These are phyloP conservation scores for Penicillium polonicum DNA, from an alignment of 2,329 filamentous ascomycete species.

Conservation along the genomic window DNA sequence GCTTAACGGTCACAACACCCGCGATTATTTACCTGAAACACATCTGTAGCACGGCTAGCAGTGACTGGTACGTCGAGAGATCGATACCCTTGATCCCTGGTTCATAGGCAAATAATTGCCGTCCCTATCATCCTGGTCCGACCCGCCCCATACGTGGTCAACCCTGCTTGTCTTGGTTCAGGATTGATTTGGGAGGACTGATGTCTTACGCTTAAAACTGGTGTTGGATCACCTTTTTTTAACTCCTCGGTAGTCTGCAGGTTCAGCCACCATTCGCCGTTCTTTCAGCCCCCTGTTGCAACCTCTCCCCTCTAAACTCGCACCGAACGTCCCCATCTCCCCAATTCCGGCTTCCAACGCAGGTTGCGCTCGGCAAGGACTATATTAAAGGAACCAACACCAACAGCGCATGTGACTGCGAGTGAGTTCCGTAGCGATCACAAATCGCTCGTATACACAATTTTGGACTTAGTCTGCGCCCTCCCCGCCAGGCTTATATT, in stretches of 20 bases:
- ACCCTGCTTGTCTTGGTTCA: constrained; percentile 3
- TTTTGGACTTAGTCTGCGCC: neutral
- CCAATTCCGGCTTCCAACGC: neutral
- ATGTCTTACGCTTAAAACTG: constrained; percentile 20
- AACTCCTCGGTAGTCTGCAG: constrained; percentile 17
- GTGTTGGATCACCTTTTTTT: constrained; percentile 13
- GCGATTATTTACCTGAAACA: constrained; percentile 25
- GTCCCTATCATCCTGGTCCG: neutral
- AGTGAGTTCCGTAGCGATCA: neutral
- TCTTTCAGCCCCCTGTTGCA: constrained; percentile 24
- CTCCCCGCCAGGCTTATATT: neutral
- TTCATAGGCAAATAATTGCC: constrained; percentile 2
- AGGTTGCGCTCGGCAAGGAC: neutral
- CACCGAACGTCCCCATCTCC: constrained; percentile 8
- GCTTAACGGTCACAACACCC: constrained; percentile 23
- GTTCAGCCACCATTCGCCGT: constrained; percentile 19
- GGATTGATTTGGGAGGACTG: constrained; percentile 1
- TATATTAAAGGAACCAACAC: neutral
- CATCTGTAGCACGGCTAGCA: constrained; percentile 8
- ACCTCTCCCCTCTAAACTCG: constrained; percentile 19
- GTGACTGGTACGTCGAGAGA: constrained; percentile 13
- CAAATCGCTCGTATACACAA: neutral
- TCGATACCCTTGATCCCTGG: neutral
- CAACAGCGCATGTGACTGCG: neutral
- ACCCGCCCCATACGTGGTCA: neutral